These are phyloP conservation scores for Kuraishia floccosa DNA, from an alignment of 805 yeast genomes.

Conservation along the genomic window DNA sequence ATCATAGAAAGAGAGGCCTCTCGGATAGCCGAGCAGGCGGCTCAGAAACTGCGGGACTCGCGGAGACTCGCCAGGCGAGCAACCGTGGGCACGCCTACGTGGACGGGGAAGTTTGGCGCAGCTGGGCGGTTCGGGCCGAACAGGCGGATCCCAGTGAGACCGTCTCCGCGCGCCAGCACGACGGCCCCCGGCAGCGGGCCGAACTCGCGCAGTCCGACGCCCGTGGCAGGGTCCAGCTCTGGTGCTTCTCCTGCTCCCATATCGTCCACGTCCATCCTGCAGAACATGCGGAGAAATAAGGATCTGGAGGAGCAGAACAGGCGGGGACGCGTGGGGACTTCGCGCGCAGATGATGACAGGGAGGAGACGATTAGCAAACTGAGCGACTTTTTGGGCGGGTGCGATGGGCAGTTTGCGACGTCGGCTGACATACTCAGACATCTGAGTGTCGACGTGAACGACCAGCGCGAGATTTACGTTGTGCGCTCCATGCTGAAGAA, in stretches of 20 bases:
- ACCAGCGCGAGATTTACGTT: conserved; percentile 44
- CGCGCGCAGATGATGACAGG: conserved; percentile 2
- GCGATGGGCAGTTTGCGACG: conserved; percentile 17
- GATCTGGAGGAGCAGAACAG: conserved; percentile 15
- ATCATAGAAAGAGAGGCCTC: conserved; percentile 56
- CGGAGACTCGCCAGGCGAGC: conserved; percentile 34
- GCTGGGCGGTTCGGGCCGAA: conserved; percentile 50
- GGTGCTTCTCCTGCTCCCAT: conserved; percentile 4
- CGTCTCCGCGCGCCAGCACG: not conserved
- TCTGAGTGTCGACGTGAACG: conserved; percentile 21
- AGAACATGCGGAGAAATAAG: conserved; percentile 31
- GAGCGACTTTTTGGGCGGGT: conserved; percentile 15
- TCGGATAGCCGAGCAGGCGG: conserved; percentile 51
- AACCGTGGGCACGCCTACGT: conserved; percentile 76
- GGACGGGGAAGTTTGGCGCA: conserved; percentile 88
- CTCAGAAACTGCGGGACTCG: conserved; percentile 49
- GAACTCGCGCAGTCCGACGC: not conserved
- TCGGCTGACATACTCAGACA: conserved; percentile 16
- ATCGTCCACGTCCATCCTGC: conserved; percentile 39
- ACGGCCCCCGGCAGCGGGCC: not conserved
- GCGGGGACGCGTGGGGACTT: not conserved
- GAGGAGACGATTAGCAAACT: conserved; percentile 10
- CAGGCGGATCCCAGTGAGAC: conserved; percentile 3
- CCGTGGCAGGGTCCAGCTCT: too few species aligned
- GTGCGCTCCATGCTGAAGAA: conserved; percentile 59